Base-by-base conservation (phyloP, 2,329 filamentous ascomycete species). In the Westerdykella aurantiaca region DNA sequence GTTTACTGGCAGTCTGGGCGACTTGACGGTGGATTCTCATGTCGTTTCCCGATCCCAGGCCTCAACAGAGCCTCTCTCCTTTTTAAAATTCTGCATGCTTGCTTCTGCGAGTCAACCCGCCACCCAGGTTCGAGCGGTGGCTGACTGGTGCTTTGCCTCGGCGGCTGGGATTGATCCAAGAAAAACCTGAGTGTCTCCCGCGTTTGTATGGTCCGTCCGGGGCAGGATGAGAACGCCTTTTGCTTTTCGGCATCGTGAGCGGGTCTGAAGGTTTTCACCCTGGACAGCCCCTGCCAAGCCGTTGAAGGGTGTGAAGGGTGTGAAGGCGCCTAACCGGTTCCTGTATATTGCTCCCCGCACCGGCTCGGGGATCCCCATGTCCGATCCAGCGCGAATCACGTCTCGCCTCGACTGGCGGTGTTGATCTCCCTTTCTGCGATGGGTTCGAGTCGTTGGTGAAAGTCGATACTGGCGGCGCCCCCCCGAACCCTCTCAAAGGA, bases 251-350 rank as follows among this genome's bases (percentile, higher is more conserved):
- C 18, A 21, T 21, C 18, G 6, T 6, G 18, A 21, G 3, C 18
- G 18, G 18, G 18, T 21, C 18, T 21, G 18, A 21, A 21, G 18
- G 18, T 21, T 38, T 38, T 38, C n/a, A 38, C 13, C 6, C 14
- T 21, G 35, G 38, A 21, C 17, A 11, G 12, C 57, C 56, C 62
- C 61, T 66, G 62, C 61, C 60, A 66, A 66, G 62, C 21, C 18
- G 18, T 38, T n/a, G n/a, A n/a, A n/a, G n/a, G n/a, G n/a, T n/a
- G 34, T 9, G 12, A 22, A 25, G 37, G 37, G 42, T 52, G 49
- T 35, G 42, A 21, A 21, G 44, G 47, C 52, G 56, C 53, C 43
- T 55, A 49, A 47, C 55, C 52, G 60, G 60, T 61, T 58, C 55
- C 54, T 60, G 51, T 42, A 29, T 9, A 29, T 25, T 40, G 37